Base-by-base conservation (phyloP, 768 basidiomycete species). In the Serpula lacrymans region DNA sequence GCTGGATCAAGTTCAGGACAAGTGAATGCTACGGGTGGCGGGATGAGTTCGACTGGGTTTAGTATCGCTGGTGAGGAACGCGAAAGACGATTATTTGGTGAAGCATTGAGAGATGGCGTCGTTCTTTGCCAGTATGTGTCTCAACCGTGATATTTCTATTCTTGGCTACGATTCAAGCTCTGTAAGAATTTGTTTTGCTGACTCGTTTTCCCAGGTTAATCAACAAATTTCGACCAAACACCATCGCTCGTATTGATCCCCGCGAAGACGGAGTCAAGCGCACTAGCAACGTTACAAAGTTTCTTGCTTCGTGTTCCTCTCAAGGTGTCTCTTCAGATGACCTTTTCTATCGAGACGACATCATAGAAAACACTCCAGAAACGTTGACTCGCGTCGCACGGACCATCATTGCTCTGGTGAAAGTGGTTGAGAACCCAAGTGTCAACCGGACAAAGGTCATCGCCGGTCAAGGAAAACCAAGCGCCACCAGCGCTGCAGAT, bases 41-140 rank as follows among this genome's bases (percentile, higher is more conserved):
- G 54, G 21, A 44, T 60, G 43, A 50, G 51, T 28, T 58, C 64
- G 12, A 59, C 55, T 29, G 67, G 72, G 16, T 45, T 71, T 13
- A 70, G 72, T 49, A 64, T 68, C 17, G 67, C 70, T 21, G 82
- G 82, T 25, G 88, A 87, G 62, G 88, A 90, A 48, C 71, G 82
- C 53, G 88, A 93, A 62, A 67, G 84, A 47, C 72, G 70, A 39
- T 59, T 78, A 23, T 95, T 93, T 53, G 69, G 72, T 24, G 88
- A 92, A 39, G 80, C 86, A 1, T 57, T 94, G 41, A 66, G 80
- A 51, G 92, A 95, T 65, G 92, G 92, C 1, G 85, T 82, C 59
- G 77, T 94, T 16, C 72, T 95, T 17, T 93, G 92, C 80, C 83
- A 88, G 92, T 94, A 55, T 67, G 91, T 81, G 25, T 47, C 37